Conservation (phyloP, 2,329 filamentous ascomycete species). For the Aphanoascus verrucosus region DNA sequence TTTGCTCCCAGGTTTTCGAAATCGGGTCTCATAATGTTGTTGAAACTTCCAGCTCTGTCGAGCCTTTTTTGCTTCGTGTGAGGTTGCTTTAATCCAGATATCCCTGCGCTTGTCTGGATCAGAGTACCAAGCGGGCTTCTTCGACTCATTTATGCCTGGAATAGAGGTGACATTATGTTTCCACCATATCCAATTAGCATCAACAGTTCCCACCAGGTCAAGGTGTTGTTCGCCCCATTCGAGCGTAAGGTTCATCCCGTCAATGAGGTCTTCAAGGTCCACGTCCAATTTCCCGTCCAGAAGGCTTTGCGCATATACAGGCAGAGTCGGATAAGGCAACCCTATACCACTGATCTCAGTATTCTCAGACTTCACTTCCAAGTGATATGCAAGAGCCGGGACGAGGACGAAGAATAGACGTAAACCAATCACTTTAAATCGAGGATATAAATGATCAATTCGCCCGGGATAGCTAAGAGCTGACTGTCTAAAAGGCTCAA, state of each 20-base stretch:
- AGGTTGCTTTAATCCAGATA: background rate
- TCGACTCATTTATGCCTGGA: background rate
- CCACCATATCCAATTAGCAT: conserved; percentile 5
- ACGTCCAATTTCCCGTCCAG: conserved; percentile 16
- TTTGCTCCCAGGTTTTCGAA: background rate
- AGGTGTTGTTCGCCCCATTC: conserved; percentile 17
- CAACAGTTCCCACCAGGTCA: background rate
- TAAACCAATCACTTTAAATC: conserved; percentile 16
- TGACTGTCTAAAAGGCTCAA: conserved; percentile 12
- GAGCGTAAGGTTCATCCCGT: conserved; percentile 16
- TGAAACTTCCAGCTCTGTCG: conserved; percentile 3
- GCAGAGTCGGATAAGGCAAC: conserved; percentile 18
- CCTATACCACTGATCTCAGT: conserved; percentile 16
- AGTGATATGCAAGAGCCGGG: conserved; percentile 15
- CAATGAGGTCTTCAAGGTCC: conserved; percentile 18
- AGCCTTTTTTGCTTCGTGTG: background rate
- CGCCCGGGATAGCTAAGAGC: conserved; percentile 8
- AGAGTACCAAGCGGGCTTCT: background rate
- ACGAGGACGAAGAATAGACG: conserved; percentile 15
- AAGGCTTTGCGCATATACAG: conserved; percentile 16
- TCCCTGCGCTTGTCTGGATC: background rate
- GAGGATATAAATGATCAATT: conserved; percentile 15
- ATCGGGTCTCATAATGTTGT: background rate
- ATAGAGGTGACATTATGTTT: background rate
- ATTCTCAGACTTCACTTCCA: conserved; percentile 10